Conservation (phyloP, 768 basidiomycete genomes). For the Saitozyma podzolica region DNA sequence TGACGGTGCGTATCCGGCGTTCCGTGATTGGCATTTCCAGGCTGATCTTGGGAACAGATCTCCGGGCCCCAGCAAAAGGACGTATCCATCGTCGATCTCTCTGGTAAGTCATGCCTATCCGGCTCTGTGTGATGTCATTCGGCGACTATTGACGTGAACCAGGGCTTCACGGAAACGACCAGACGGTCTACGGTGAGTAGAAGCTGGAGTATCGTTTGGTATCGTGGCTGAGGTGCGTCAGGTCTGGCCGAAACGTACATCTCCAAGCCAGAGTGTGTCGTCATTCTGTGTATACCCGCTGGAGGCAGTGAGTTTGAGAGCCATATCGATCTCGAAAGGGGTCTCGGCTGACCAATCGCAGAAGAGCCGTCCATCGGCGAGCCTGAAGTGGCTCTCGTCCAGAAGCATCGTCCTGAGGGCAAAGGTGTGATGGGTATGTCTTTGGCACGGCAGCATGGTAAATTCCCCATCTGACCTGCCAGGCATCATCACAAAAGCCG, state of each 20-base stretch:
- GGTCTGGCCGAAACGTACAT: constrained; percentile 15
- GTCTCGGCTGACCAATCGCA: constrained; percentile 2
- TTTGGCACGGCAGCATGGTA: no score
- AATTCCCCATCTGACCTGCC: neutral
- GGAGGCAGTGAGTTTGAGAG: constrained; percentile 17
- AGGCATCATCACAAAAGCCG: constrained; percentile 30
- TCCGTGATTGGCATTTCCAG: neutral
- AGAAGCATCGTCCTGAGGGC: constrained; percentile 15
- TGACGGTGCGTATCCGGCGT: constrained; percentile 15
- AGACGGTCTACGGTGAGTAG: neutral
- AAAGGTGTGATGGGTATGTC: constrained; percentile 17
- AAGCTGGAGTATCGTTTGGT: no score
- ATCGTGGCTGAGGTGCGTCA: neutral
- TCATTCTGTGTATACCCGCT: constrained; percentile 17
- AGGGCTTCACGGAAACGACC: neutral
- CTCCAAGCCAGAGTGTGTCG: constrained; percentile 16
- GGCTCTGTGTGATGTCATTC: no score
- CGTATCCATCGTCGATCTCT: constrained; percentile 30
- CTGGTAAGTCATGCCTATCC: constrained; percentile 16
- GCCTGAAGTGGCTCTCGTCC: constrained; percentile 11
- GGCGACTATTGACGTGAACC: neutral
- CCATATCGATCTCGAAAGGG: neutral
- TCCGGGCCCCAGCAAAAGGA: constrained; percentile 10
- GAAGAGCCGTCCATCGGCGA: constrained; percentile 13
- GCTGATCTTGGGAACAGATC: constrained; percentile 9